A percentile compares a stretch with the other conserved stretches of the same genome.
phyloP scores from a whole-genome alignment of 805 yeast species.

The Ogataea saltuana region DNA sequence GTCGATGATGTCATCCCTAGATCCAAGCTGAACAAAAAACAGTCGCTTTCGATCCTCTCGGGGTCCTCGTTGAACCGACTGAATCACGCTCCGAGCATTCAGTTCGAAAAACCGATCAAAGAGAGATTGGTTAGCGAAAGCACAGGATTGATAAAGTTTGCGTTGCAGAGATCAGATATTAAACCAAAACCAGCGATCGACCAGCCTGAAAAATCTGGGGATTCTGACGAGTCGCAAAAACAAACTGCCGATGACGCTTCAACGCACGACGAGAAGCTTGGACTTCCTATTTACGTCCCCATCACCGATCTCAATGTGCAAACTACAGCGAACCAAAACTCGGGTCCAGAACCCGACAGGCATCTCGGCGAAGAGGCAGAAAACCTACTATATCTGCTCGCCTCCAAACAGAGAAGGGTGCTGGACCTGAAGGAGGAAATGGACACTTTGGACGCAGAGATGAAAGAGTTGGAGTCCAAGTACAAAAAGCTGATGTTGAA shows the following conservation, averaged over 20 bases:
- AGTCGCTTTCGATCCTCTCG: conserved; percentile 37
- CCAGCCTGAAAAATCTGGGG: conserved; percentile 1
- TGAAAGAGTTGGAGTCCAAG: conserved; percentile 36
- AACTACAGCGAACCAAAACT: too few species aligned
- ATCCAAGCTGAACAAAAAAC: conserved; percentile 28
- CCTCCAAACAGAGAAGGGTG: conserved; percentile 55
- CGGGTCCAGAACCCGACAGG: conserved; percentile 2
- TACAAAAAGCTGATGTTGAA: conserved; percentile 25
- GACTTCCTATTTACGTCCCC: conserved; percentile 41
- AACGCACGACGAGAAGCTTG: conserved; percentile 23
- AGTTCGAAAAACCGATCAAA: conserved; percentile 30
- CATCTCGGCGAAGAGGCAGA: conserved; percentile 9
- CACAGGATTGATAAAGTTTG: conserved; percentile 52
- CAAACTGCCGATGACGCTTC: not conserved
- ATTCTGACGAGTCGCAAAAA: not conserved
- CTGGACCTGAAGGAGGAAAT: conserved; percentile 49
- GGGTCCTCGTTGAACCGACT: conserved; percentile 29
- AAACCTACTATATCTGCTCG: conserved; percentile 39
- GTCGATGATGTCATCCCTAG: not conserved
- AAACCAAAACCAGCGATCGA: not conserved
- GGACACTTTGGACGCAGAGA: conserved; percentile 40
- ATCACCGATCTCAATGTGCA: conserved; percentile 26
- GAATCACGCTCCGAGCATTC: conserved; percentile 12
- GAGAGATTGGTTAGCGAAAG: conserved; percentile 49
- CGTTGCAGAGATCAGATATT: conserved; percentile 26